Evolutionary conservation across 306 rosid genomes (phyloP).

Genomic region (Luffa acutangula): DNA sequence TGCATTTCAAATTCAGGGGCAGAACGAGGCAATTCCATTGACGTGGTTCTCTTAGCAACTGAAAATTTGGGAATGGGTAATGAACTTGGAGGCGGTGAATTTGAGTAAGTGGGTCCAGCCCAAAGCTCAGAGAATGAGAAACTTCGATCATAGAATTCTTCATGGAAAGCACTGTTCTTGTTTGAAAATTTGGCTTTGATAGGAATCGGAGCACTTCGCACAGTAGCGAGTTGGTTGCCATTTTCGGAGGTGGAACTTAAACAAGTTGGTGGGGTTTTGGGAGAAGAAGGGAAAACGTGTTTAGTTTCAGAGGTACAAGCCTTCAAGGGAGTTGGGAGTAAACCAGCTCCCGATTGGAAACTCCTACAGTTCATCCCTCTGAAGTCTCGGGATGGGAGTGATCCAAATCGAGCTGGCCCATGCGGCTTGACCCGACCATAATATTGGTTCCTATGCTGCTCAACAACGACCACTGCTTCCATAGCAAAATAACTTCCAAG

Average conservation of each 20-base stretch:
- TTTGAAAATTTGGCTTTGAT: constrained; percentile 21
- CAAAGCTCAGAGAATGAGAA: constrained; percentile 69
- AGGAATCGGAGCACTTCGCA: constrained; percentile 43
- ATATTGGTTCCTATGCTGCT: constrained; percentile 60
- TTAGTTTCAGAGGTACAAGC: constrained; percentile 25
- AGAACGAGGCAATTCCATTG: constrained; percentile 6
- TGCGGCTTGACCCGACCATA: constrained; percentile 31
- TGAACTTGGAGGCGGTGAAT: constrained; percentile 92
- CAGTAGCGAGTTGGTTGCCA: background rate
- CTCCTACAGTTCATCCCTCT: constrained; percentile 58
- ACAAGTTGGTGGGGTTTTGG: constrained; percentile 32
- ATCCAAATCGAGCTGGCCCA: constrained; percentile 32
- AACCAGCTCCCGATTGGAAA: constrained; percentile 56
- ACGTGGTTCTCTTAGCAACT: constrained; percentile 58
- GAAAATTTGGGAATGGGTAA: constrained; percentile 86
- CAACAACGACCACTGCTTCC: constrained; percentile 74
- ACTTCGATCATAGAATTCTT: constrained; percentile 19
- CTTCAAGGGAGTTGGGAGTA: constrained; percentile 54
- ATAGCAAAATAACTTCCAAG: constrained; percentile 22
- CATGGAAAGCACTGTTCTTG: constrained; percentile 24
- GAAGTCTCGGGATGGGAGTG: constrained; percentile 36
- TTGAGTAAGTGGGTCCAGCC: constrained; percentile 96
- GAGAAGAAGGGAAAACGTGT: constrained; percentile 18
- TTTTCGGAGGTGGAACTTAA: constrained; percentile 17
- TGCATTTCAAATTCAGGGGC: constrained; percentile 14